Percentiles rank a stretch among this genome's conserved stretches.
These are phyloP conservation scores for Colletotrichum tropicale DNA, from an alignment of 2,329 filamentous ascomycete species.

Conservation along the genomic window DNA sequence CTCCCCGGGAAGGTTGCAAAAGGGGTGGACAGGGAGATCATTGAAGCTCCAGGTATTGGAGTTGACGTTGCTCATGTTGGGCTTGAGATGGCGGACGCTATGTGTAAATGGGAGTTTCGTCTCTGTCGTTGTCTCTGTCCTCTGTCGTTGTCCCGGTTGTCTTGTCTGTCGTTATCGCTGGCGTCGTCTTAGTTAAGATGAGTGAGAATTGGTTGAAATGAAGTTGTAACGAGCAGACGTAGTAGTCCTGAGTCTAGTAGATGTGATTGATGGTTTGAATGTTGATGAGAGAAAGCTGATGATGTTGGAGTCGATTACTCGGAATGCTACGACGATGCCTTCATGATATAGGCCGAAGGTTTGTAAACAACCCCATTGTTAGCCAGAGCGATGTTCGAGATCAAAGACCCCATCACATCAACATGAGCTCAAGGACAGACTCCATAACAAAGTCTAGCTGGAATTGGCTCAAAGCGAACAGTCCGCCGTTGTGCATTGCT, in stretches of 20 bases:
- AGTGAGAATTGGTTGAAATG: neutral
- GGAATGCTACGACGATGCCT: neutral
- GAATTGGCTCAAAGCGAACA: neutral
- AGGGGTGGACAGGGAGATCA: neutral
- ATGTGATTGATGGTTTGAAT: neutral
- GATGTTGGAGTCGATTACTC: neutral
- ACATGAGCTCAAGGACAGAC: neutral
- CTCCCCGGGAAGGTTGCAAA: neutral
- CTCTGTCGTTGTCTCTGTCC: too few species aligned
- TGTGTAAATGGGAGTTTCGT: neutral
- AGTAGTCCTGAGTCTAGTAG: neutral
- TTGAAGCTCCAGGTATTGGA: too few species aligned
- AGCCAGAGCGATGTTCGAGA: neutral
- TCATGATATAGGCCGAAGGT: neutral
- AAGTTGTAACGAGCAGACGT: neutral
- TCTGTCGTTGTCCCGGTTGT: too few species aligned
- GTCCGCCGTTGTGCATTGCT: neutral
- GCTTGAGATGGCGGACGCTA: too few species aligned
- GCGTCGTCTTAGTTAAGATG: neutral
- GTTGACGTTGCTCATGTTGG: neutral
- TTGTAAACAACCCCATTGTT: neutral
- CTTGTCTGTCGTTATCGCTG: too few species aligned
- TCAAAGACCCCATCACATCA: neutral
- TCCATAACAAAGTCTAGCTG: rapidly evolving
- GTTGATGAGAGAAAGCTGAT: neutral